Conservation (phyloP, 371 early-diverging fungal species). For the Mucor indicus region DNA sequence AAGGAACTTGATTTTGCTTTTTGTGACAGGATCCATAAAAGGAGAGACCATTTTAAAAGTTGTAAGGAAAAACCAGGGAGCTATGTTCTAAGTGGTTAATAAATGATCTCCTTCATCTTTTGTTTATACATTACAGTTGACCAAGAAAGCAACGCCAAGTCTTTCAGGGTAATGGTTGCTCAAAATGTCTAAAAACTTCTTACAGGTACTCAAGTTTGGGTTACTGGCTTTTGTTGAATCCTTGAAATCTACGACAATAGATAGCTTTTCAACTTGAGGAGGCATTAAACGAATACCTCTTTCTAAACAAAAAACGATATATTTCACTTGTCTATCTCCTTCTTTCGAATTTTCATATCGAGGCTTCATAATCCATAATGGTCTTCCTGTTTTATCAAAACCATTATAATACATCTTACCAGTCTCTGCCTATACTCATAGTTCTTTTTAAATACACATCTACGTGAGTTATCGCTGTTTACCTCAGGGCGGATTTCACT, state of each 20-base stretch:
- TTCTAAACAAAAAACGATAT: constrained; percentile 75
- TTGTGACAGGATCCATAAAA: constrained; percentile 86
- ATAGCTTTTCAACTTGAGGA: constrained; percentile 54
- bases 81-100: no score
- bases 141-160: constrained; percentile 56
- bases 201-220: constrained; percentile 70
- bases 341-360: constrained; percentile 73
- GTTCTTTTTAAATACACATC: background rate
- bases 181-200: constrained; percentile 75
- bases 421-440: constrained; percentile 40
- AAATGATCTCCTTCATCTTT: background rate
- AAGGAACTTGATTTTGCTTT: constrained; percentile 75
- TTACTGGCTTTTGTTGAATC: constrained; percentile 65
- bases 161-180: constrained; percentile 89
- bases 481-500: constrained; percentile 49
- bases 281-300: constrained; percentile 71
- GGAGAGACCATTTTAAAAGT: constrained; percentile 75
- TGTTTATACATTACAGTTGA: constrained; percentile 42
- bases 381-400: constrained; percentile 57
- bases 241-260: constrained; percentile 75
- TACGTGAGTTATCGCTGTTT: background rate
- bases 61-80: constrained; percentile 78
- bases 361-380: constrained; percentile 63
- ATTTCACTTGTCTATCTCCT: constrained; percentile 64
- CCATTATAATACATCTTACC: constrained; percentile 80